These are phyloP conservation scores for Ogataea corticis DNA, from an alignment of 805 yeast species.

Conservation along the genomic window DNA sequence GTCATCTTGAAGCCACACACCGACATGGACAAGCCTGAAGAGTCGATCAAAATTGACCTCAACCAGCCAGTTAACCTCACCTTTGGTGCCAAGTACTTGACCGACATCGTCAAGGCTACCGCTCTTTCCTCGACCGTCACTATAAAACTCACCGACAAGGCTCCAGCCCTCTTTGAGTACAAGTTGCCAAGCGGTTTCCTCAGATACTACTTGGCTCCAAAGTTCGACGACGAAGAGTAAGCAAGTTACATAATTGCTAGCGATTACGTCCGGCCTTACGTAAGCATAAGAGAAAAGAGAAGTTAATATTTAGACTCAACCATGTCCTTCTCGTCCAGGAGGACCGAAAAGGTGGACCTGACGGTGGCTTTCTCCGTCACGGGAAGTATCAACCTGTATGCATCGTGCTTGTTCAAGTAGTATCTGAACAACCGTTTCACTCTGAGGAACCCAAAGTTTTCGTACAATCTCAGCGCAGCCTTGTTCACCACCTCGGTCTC, in stretches of 20 bases:
- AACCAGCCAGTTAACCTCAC: slow-evolving; percentile 85
- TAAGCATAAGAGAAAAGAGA: neutral
- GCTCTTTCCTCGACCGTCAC: slow-evolving; percentile 74
- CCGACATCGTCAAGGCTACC: slow-evolving; percentile 90
- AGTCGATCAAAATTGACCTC: slow-evolving; percentile 72
- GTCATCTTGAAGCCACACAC: slow-evolving; percentile 82
- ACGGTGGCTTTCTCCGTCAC: slow-evolving; percentile 57
- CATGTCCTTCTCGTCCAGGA: slow-evolving; percentile 21
- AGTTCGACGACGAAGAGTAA: slow-evolving; percentile 88
- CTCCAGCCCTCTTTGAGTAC: slow-evolving; percentile 94
- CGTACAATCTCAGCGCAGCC: slow-evolving; percentile 37
- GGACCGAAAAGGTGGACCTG: slow-evolving; percentile 54
- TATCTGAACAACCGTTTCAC: slow-evolving; percentile 71
- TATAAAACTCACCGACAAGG: slow-evolving; percentile 82
- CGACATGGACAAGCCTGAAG: slow-evolving; percentile 78
- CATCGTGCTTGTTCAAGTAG: slow-evolving; percentile 91
- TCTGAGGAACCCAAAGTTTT: slow-evolving; percentile 39
- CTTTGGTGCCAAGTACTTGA: slow-evolving; percentile 88
- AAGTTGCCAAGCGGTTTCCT: slow-evolving; percentile 88
- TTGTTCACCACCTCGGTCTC: slow-evolving; percentile 87
- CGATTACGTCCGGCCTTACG: slow-evolving; percentile 1
- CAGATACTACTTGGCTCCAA: slow-evolving; percentile 96
- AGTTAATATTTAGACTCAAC: slow-evolving; percentile 28
- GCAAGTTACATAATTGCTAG: neutral
- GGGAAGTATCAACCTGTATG: slow-evolving; percentile 83